Percentiles rank a stretch among this genome's conserved stretches.
phyloP scores from a whole-genome alignment of 768 basidiomycete species.

The Roridomyces roridus region DNA sequence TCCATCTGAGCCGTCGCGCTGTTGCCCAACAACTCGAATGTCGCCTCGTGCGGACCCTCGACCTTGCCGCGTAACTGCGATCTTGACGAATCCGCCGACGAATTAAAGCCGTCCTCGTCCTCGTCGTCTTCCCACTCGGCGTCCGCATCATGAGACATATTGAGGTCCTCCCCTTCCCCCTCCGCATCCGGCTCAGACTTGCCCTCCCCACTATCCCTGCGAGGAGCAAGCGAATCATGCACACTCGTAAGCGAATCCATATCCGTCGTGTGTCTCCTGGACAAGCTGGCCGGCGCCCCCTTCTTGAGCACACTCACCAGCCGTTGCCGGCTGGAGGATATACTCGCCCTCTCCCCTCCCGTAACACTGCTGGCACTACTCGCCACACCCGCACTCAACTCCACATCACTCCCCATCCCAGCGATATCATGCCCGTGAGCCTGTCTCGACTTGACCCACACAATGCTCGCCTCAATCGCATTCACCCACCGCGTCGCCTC shows the following conservation, averaged over 20 bases:
- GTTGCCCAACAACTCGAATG: constrained; percentile 74
- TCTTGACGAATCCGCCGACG: constrained; percentile 47
- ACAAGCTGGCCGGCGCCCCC: neutral
- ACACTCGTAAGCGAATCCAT: constrained; percentile 16
- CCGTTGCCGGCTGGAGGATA: neutral
- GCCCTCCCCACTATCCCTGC: constrained; percentile 20
- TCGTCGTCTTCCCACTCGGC: constrained; percentile 29
- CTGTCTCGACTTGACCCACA: constrained; percentile 62
- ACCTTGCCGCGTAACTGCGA: constrained; percentile 16
- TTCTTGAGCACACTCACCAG: constrained; percentile 20
- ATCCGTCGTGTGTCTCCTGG: constrained; percentile 1
- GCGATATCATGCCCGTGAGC: constrained; percentile 24
- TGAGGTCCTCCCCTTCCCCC: constrained; percentile 27
- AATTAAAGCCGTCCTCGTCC: constrained; percentile 39
- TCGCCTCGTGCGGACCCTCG: constrained; percentile 62
- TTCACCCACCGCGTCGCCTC: constrained; percentile 90
- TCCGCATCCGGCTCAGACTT: constrained; percentile 29
- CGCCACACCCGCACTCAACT: constrained; percentile 43
- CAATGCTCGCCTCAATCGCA: constrained; percentile 75
- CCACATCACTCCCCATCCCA: constrained; percentile 6
- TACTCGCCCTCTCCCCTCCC: constrained; percentile 14
- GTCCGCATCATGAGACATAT: constrained; percentile 12
- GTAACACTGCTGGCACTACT: constrained; percentile 28
- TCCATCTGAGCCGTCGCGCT: constrained; percentile 80
- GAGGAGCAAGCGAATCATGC: neutral